Evolutionary conservation across 768 basidiomycete species (phyloP), one percentile per base, ranked within the genome.

Genomic region (Naganishia onofrii): DNA sequence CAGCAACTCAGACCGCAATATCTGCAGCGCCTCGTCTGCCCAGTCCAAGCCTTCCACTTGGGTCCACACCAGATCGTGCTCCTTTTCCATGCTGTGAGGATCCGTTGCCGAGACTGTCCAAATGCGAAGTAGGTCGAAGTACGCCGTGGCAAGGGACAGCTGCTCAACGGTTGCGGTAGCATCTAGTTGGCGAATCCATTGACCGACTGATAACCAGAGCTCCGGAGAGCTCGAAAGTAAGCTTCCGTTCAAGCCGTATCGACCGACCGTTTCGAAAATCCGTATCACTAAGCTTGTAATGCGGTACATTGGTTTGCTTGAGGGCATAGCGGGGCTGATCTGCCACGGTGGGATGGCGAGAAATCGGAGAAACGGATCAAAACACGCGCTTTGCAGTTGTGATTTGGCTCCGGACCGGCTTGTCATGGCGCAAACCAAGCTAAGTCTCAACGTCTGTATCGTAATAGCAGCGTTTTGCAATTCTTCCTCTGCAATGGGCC

Each of bases 31-130:
- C 34, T 89, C 87, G 0, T 84, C 83, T 21, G 82, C 84, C 90
- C 92, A 95, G 0, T 84, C 87, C 87, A 89, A 90, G 2, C 86
- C 88, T n/a, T 83, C 81, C 12, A 95, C 83, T 75, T 93, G 91
- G 67, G 88, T 91, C 94, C 95, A 98, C 10, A 90, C 81, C 58
- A 97, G 87, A 66, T 91, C 92, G 79, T 98, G 95, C 9, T 84
- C 84, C 0, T 92, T 92, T 2, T 88, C 89, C 8, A 92, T 94
- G 67, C 85, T 84, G 77, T 98, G 95, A 7, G 95, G 94, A 76
- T 98, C 90, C n/a, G 87, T 85, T 0, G 93, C 92, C 74, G 91
- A 94, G 3, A 86, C 83, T 7, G 84, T 88, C 93, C 93, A 97
- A 0, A 84, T 82, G 70, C 86, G 86, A 2, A 92, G 73, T 10